Conservation (phyloP, 2,329 filamentous ascomycete genomes). For the Hypocreales sp. region DNA sequence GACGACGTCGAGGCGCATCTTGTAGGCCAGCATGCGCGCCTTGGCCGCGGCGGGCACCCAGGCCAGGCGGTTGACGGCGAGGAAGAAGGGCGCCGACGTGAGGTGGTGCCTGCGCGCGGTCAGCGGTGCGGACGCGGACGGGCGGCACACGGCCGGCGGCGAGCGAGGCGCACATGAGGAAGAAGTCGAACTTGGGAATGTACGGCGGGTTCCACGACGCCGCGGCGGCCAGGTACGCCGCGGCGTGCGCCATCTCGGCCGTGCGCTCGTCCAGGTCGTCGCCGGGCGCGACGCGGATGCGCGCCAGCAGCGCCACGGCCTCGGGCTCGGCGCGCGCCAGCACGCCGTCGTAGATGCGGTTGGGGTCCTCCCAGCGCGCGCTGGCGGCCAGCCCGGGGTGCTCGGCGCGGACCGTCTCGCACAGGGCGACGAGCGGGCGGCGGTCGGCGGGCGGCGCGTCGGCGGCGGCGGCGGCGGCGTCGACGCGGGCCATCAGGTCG, state of each 20-base stretch:
- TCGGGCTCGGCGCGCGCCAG: constrained; percentile 45
- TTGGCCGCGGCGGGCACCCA: constrained; percentile 49
- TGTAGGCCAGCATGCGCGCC: constrained; percentile 63
- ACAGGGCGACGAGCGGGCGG: constrained; percentile 31
- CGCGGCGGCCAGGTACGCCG: constrained; percentile 29
- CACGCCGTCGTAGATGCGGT: constrained; percentile 56
- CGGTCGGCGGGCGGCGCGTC: too few species aligned
- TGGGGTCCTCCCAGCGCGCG: constrained; percentile 30
- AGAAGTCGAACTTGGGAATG: constrained; percentile 67
- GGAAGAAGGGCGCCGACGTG: constrained; percentile 59
- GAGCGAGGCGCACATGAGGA: constrained; percentile 32
- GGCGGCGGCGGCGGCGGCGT: constrained; percentile 24
- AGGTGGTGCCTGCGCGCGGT: constrained; percentile 50
- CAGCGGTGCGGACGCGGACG: neutral
- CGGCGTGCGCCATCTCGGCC: constrained; percentile 53
- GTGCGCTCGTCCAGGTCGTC: constrained; percentile 40
- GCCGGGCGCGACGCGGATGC: constrained; percentile 34
- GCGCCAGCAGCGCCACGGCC: constrained; percentile 44
- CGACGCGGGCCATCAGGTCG: constrained; percentile 35
- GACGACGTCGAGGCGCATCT: constrained; percentile 57
- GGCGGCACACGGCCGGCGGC: neutral
- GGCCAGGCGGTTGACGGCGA: constrained; percentile 42
- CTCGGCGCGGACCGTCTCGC: constrained; percentile 36
- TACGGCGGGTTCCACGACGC: constrained; percentile 51
- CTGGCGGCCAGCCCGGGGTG: constrained; percentile 41